These are phyloP conservation scores for Linnemannia exigua DNA, from an alignment of 192 early-diverging fungal genomes.

Conservation along the genomic window DNA sequence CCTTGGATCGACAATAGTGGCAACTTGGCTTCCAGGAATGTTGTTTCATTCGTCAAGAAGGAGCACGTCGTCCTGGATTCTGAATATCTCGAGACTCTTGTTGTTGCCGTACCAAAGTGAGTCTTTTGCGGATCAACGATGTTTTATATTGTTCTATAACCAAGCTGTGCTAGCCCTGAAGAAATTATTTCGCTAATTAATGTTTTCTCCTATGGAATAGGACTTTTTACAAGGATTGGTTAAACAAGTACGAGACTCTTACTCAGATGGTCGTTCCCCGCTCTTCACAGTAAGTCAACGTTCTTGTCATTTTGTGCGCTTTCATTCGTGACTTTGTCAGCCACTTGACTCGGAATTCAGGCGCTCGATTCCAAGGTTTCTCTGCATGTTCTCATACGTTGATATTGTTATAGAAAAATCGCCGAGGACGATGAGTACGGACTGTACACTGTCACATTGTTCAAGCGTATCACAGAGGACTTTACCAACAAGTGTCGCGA, in stretches of 20 bases:
- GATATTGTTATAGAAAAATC: constrained; percentile 74
- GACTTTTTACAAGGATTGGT: constrained; percentile 85
- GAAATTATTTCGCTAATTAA: constrained; percentile 7
- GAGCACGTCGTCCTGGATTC: constrained; percentile 94
- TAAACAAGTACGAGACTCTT: constrained; percentile 88
- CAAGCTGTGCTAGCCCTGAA: background rate
- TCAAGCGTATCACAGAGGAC: constrained; percentile 91
- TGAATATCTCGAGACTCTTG: constrained; percentile 91
- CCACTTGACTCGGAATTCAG: background rate
- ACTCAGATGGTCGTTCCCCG: constrained; percentile 97
- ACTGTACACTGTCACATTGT: constrained; percentile 92
- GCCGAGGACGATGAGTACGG: constrained; percentile 96
- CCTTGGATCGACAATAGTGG: constrained; percentile 63
- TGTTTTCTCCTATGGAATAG: constrained; percentile 37
- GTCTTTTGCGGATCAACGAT: background rate
- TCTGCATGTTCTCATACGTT: background rate
- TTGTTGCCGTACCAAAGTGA: constrained; percentile 96
- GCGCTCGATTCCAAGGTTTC: background rate
- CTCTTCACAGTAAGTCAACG: constrained; percentile 79
- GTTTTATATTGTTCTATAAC: background rate
- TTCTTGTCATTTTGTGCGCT: background rate
- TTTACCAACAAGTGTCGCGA: constrained; percentile 93
- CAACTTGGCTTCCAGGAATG: constrained; percentile 90
- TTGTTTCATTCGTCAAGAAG: constrained; percentile 92
- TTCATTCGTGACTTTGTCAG: background rate